Evolutionary conservation across 345 rosid species (phyloP).

Genomic region (Schrenkiella parvula): DNA sequence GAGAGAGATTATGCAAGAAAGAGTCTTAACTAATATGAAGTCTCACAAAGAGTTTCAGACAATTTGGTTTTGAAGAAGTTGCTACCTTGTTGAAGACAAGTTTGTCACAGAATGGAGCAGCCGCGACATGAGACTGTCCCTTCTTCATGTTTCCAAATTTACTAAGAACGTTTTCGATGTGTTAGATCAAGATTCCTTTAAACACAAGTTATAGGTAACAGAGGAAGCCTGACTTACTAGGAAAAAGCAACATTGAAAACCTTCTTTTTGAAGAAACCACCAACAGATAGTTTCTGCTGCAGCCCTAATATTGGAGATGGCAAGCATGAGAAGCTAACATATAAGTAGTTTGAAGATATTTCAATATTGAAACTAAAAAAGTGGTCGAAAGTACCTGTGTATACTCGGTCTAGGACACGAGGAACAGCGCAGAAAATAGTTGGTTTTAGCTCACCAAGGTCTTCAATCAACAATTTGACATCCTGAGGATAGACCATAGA

Average conservation of each 20-base stretch:
- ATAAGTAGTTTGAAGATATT: background rate
- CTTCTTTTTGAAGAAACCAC: constrained; percentile 55
- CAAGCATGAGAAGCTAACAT: background rate
- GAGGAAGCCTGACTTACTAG: constrained; percentile 51
- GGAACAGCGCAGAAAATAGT: constrained; percentile 93
- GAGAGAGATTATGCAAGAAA: background rate
- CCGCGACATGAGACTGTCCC: constrained; percentile 51
- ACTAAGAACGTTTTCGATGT: constrained; percentile 34
- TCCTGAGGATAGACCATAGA: constrained; percentile 42
- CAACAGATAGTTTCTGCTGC: constrained; percentile 66
- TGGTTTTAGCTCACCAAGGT: constrained; percentile 90
- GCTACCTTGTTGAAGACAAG: constrained; percentile 72
- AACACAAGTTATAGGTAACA: background rate
- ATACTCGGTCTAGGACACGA: constrained; percentile 80
- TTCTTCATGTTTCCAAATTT: constrained; percentile 60
- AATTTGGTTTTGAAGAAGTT: background rate
- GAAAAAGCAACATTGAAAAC: constrained; percentile 69
- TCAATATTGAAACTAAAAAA: background rate
- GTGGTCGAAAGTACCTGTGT: constrained; percentile 45
- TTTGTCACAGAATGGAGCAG: constrained; percentile 79
- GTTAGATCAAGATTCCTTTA: background rate
- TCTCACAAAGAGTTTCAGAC: background rate
- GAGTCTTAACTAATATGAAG: background rate
- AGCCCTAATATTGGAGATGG: constrained; percentile 51
- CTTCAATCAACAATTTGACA: constrained; percentile 84